Evolutionary conservation across 1,139 yeast genomes (phyloP), one percentile per base, ranked within the genome.

Genomic region (Diutina rugosa): DNA sequence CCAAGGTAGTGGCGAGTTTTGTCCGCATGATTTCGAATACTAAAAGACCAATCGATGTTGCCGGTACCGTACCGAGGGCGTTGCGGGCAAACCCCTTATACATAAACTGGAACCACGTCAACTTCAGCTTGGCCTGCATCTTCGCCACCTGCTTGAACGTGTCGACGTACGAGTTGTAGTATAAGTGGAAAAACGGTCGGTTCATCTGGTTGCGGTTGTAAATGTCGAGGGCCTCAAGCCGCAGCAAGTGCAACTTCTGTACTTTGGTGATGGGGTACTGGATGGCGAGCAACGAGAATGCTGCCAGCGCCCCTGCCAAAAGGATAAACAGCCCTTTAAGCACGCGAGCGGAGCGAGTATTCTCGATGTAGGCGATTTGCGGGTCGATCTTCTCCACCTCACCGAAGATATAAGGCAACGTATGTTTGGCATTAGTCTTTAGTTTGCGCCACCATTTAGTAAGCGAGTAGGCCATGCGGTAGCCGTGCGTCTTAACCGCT

Each of bases 251-350:
- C 46, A 91, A 74, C 61, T 84, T 85, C 64, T 91, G 98, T 41
- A 90, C 70, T 67, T 87, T 89, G 16, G 84, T 76, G 46, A 91
- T 73, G 0, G 98, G 98, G 63, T 85, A 90, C 63, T 90, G 97
- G 8, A 90, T 83, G 6, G 85, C 77, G 59, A 90, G 82, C 30
- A 91, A 72, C 0, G 90, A 76, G 45, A 85, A 74, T 0, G 97
- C 93, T 0, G 98, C 96, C 4, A 88, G 76, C 14, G 95, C 90
- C 9, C 98, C 98, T 0, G 96, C 97, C n/a, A 86, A 63, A 48
- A 91, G 76, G 5, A 90, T 81, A 67, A 88, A 89, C 0, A 87
- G 70, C 8, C 95, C 85, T 63, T 82, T 83, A 53, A 87, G 69
- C 46, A 83, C 74, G 60, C 72, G 76, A 1, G 78, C 72, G 74